phyloP scores from a whole-genome alignment of 768 basidiomycete genomes.

The Podaxis rugospora region DNA sequence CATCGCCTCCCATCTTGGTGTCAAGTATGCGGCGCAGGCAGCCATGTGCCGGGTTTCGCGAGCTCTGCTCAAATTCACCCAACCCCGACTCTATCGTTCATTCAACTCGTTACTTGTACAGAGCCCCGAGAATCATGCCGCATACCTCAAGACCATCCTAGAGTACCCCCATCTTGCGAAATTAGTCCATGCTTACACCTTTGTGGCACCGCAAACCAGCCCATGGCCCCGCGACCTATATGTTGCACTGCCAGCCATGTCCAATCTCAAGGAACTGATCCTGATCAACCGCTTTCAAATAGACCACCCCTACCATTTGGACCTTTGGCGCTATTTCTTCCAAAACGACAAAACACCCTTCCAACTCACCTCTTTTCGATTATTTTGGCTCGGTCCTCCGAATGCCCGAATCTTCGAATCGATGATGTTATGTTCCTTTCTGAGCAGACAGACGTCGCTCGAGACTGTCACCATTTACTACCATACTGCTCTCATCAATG shows the following conservation, averaged over 20 bases:
- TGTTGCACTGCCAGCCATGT: neutral
- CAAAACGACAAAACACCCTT: neutral
- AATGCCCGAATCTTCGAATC: neutral
- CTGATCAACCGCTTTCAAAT: neutral
- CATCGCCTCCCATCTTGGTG: neutral
- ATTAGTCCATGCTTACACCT: neutral
- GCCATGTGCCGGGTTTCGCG: neutral
- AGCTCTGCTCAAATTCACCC: neutral
- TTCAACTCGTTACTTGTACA: neutral
- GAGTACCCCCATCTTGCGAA: neutral
- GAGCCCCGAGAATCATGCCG: neutral
- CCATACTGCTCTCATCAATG: neutral
- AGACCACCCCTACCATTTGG: neutral
- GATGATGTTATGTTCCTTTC: neutral
- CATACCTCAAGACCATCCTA: neutral
- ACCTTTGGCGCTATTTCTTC: constrained; percentile 1
- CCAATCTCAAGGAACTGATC: constrained; percentile 2
- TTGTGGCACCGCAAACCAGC: neutral
- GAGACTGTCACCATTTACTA: neutral
- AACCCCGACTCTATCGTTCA: neutral
- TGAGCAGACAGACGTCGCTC: neutral
- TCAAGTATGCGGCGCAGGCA: neutral
- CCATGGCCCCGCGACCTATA: neutral
- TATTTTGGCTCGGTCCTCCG: neutral
- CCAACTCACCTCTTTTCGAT: neutral